phyloP scores from a whole-genome alignment of 78 protist genomes.

The Isochrysis galbana region DNA sequence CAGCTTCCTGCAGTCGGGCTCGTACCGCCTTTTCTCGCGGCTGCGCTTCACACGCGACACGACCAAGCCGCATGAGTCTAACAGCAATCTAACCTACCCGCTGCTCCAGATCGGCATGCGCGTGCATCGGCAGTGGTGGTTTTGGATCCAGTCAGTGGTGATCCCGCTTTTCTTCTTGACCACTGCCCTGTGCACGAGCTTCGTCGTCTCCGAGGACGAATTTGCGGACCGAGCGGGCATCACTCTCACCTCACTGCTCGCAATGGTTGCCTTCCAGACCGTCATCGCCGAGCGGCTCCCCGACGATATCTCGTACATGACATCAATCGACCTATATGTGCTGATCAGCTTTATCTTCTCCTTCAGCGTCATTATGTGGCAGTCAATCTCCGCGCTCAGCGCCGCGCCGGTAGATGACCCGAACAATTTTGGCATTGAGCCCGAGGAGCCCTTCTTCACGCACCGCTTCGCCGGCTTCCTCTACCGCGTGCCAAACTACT shows the following conservation, averaged over 20 bases:
- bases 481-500: neutral
- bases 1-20: neutral
- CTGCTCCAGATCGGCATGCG: neutral
- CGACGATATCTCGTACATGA: neutral
- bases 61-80: neutral
- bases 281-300: constrained; percentile 2
- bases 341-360: neutral
- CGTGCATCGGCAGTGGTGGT: neutral
- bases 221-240: neutral
- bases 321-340: neutral
- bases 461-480: neutral
- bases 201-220: neutral
- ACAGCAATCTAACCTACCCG: neutral
- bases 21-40: neutral
- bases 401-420: no score
- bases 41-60: neutral
- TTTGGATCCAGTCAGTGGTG: neutral
- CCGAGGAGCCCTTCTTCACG: neutral
- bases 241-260: neutral
- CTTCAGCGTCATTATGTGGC: neutral
- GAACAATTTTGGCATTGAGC: neutral
- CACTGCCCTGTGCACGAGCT: neutral
- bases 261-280: neutral
- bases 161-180: neutral
- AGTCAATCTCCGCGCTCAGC: neutral